These are phyloP conservation scores for Pyrenochaeta sp. DNA, from an alignment of 2,329 filamentous ascomycete genomes.

Conservation along the genomic window DNA sequence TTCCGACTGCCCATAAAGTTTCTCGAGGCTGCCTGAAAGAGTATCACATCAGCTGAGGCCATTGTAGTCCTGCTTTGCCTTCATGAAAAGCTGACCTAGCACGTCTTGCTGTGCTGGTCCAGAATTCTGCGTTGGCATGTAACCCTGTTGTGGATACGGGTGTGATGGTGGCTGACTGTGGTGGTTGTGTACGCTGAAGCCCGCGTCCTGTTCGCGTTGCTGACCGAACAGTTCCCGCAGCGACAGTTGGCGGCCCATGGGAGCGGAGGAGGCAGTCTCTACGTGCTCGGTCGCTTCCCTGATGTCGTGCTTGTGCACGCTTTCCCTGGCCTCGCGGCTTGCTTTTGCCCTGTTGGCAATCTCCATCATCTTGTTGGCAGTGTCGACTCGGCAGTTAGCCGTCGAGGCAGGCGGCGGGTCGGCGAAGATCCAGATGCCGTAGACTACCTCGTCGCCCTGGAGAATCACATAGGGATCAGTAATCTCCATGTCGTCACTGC, in stretches of 20 bases:
- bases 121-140: slow-evolving; percentile 26
- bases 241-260: slow-evolving; percentile 63
- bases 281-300: slow-evolving; percentile 36
- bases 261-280: slow-evolving; percentile 45
- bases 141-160: slow-evolving; percentile 18
- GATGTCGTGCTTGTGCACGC: slow-evolving; percentile 29
- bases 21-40: neutral
- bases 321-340: slow-evolving; percentile 55
- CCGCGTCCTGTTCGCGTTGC: slow-evolving; percentile 61
- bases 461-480: slow-evolving; percentile 68
- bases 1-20: neutral
- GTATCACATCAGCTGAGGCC: slow-evolving; percentile 33
- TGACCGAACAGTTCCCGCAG: slow-evolving; percentile 64
- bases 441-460: slow-evolving; percentile 56
- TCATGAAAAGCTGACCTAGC: slow-evolving; percentile 47
- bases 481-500: slow-evolving; percentile 55
- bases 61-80: slow-evolving; percentile 48
- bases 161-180: slow-evolving; percentile 26
- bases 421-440: slow-evolving; percentile 72
- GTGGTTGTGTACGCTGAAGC: slow-evolving; percentile 60
- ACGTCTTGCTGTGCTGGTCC: slow-evolving; percentile 36
- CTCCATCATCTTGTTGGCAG: slow-evolving; percentile 63
- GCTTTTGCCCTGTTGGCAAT: slow-evolving; percentile 62
- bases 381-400: slow-evolving; percentile 59
- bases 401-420: slow-evolving; percentile 65